These are phyloP conservation scores for Dujonia santamariae DNA, from an alignment of 1,139 yeast genomes.

Conservation along the genomic window DNA sequence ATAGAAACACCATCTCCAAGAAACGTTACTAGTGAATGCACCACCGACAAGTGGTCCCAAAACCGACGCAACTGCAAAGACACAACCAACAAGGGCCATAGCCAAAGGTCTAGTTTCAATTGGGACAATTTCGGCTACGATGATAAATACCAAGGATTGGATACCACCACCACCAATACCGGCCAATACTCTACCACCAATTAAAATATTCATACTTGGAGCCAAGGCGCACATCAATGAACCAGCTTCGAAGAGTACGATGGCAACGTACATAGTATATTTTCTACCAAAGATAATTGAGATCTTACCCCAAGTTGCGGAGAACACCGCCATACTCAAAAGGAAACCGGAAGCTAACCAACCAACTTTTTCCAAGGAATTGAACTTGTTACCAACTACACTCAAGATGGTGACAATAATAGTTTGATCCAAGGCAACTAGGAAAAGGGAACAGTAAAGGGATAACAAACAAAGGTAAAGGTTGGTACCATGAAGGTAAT, in stretches of 20 bases:
- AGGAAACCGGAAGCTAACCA: constrained; percentile 28
- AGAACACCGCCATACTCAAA: constrained; percentile 31
- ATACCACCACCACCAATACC: constrained; percentile 36
- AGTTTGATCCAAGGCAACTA: constrained; percentile 41
- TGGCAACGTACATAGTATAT: constrained; percentile 17
- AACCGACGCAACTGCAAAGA: constrained; percentile 22
- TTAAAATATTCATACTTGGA: constrained; percentile 30
- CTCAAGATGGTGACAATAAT: constrained; percentile 36
- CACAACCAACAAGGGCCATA: constrained; percentile 18
- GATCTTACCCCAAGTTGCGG: constrained; percentile 36
- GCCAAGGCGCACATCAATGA: constrained; percentile 39
- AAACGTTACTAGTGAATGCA: constrained; percentile 19
- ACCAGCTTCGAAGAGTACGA: constrained; percentile 23
- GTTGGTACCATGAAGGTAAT: constrained; percentile 29
- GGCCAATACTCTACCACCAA: constrained; percentile 37
- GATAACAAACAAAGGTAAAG: constrained; percentile 26
- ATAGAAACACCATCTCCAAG: constrained; percentile 22
- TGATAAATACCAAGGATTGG: constrained; percentile 24
- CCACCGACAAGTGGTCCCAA: constrained; percentile 26
- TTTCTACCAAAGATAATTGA: constrained; percentile 22
- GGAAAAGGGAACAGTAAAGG: constrained; percentile 28
- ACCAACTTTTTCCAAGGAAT: constrained; percentile 24
- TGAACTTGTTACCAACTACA: constrained; percentile 35
- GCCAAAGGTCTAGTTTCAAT: constrained; percentile 24
- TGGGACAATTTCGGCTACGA: constrained; percentile 27